phyloP scores from a whole-genome alignment of 108 stramenopile genomes.

The Skeletonema grethae region DNA sequence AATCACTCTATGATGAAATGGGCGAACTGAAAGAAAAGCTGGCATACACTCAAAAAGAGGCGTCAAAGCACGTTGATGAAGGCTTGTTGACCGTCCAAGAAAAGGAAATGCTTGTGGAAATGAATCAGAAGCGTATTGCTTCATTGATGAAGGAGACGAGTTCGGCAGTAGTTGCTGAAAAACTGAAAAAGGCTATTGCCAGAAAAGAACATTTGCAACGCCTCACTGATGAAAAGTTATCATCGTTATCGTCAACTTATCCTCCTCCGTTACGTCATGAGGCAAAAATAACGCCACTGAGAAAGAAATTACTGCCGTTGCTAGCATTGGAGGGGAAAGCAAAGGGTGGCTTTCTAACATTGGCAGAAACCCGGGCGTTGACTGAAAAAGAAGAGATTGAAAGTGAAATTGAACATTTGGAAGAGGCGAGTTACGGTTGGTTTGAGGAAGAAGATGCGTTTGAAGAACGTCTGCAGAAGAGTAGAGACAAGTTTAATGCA shows the following conservation, averaged over 20 bases:
- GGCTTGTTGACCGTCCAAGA: slow-evolving; percentile 70
- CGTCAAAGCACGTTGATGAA: slow-evolving; percentile 73
- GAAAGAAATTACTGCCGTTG: slow-evolving; percentile 65
- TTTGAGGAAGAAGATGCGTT: slow-evolving; percentile 86
- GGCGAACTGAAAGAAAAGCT: slow-evolving; percentile 68
- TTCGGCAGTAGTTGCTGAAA: slow-evolving; percentile 50
- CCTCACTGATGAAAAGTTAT: slow-evolving; percentile 24
- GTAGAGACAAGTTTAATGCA: slow-evolving; percentile 37
- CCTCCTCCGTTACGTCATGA: slow-evolving; percentile 66
- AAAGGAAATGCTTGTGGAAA: slow-evolving; percentile 57
- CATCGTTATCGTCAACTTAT: slow-evolving; percentile 23
- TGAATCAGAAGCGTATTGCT: slow-evolving; percentile 60
- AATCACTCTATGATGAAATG: slow-evolving; percentile 83
- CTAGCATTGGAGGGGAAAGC: slow-evolving; percentile 63
- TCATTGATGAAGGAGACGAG: slow-evolving; percentile 60
- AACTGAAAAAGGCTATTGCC: slow-evolving; percentile 69
- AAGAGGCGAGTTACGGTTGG: slow-evolving; percentile 76
- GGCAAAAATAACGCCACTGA: slow-evolving; percentile 59
- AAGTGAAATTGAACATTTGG: slow-evolving; percentile 65
- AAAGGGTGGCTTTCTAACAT: slow-evolving; percentile 68
- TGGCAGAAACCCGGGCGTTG: slow-evolving; percentile 73
- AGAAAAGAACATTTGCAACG: slow-evolving; percentile 56
- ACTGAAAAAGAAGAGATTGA: slow-evolving; percentile 78
- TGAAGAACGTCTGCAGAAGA: slow-evolving; percentile 53
- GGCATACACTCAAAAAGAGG: slow-evolving; percentile 55